These are phyloP conservation scores for Seiridium cupressi DNA, from an alignment of 2,329 filamentous ascomycete species.

Conservation along the genomic window DNA sequence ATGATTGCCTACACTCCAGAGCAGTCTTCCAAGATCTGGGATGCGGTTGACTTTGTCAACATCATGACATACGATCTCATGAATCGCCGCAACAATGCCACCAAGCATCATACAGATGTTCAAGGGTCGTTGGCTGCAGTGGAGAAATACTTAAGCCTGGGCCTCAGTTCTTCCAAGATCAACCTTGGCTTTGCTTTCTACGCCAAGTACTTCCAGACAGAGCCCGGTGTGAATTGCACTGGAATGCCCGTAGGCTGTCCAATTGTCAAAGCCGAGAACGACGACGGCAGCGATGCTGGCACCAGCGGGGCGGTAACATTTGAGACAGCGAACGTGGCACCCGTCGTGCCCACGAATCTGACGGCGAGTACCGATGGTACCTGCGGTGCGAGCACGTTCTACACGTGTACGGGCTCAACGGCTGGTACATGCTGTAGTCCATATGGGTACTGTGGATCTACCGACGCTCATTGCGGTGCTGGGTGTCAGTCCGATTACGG, in stretches of 20 bases:
- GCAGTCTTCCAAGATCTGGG: conserved; percentile 57
- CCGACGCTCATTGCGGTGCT: conserved; percentile 14
- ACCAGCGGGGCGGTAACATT: conserved; percentile 59
- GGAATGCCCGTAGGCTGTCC: conserved; percentile 49
- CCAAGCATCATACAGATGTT: conserved; percentile 66
- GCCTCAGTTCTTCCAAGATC: conserved; percentile 48
- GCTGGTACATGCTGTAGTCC: conserved; percentile 29
- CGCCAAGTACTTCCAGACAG: conserved; percentile 62
- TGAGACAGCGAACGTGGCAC: conserved; percentile 27
- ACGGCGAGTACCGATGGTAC: conserved; percentile 24
- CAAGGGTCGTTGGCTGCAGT: conserved; percentile 51
- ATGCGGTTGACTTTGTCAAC: conserved; percentile 65
- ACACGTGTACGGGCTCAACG: conserved; percentile 25
- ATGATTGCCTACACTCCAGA: conserved; percentile 65
- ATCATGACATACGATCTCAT: conserved; percentile 47
- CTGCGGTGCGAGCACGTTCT: conserved; percentile 27
- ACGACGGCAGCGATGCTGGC: conserved; percentile 55
- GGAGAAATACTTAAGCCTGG: conserved; percentile 57
- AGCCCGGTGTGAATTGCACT: conserved; percentile 35
- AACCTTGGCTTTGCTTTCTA: conserved; percentile 69
- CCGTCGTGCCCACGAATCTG: conserved; percentile 21
- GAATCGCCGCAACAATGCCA: conserved; percentile 64
- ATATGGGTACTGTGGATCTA: conserved; percentile 29
- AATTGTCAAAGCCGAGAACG: conserved; percentile 57
- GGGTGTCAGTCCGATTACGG: conserved; percentile 31